Base-by-base conservation (phyloP, 2,329 filamentous ascomycete genomes). In the Ramichloridium luteum region DNA sequence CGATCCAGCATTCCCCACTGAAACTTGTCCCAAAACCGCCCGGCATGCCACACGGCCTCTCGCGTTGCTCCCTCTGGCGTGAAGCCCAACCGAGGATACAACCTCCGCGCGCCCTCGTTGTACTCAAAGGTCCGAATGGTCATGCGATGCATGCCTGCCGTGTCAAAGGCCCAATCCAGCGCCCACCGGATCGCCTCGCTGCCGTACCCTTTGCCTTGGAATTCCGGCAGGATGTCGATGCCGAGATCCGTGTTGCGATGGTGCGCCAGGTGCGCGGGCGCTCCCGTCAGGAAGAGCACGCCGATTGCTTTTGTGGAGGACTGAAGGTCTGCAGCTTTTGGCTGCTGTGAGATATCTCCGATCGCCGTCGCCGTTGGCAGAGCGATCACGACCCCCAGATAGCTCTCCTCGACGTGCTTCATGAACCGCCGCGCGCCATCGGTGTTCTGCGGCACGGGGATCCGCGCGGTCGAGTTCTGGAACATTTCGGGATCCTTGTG, bases 181-280 rank as follows among this genome's bases (percentile, higher is more conserved):
- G 49, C 53, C 65, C 64, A 70, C 16, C 51, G 49, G 23, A 69
- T 62, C 1, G 61, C 60, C 40, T 69, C 65, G 6, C 41, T 46
- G 0, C 67, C 65, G 35, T 68, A 68, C 0, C 65, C 64, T 13
- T 53, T 38, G 0, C 55, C 49, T 36, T 63, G 58, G 32, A 57
- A 56, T 0, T 35, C 8, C 0, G 48, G 44, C 2, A 56, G 38
- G 2, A 68, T 53, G 1, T 51, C 41, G 10, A 67, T 50, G 0
- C 54, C 58, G 10, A 67, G 52, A 16, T 60, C 53, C 9, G 57
- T 55, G 39, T 47, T 48, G 8, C 66, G 55, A 38, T 68, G 62
- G 35, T 65, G 62, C 3, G 26, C 25, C 13, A n/a, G n/a, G n/a
- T n/a, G n/a, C n/a, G n/a, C n/a, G n/a, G n/a, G n/a, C n/a, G n/a